These are phyloP conservation scores for Starmerella asiatica DNA, from an alignment of 805 yeast species.

Conservation along the genomic window DNA sequence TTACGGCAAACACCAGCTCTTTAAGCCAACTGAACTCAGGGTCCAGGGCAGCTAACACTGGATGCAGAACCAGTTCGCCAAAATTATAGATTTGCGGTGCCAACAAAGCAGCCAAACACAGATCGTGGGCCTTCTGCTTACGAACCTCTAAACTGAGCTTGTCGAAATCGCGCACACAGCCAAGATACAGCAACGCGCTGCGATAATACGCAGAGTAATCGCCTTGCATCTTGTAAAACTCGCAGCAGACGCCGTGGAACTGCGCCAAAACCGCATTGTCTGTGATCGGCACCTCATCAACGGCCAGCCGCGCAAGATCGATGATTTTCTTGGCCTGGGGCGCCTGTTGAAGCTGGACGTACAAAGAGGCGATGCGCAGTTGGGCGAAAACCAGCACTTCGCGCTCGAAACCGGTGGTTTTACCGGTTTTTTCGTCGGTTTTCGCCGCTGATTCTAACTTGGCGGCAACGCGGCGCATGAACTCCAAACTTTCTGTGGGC, in stretches of 20 bases:
- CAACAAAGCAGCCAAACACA: slow-evolving; percentile 71
- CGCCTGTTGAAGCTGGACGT: slow-evolving; percentile 42
- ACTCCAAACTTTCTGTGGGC: slow-evolving; percentile 38
- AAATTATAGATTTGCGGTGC: slow-evolving; percentile 91
- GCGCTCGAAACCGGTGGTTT: slow-evolving; percentile 18
- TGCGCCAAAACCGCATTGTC: slow-evolving; percentile 66
- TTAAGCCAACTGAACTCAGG: slow-evolving; percentile 55
- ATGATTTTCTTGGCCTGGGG: slow-evolving; percentile 54
- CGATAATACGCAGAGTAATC: slow-evolving; percentile 75
- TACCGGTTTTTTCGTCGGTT: slow-evolving; percentile 20
- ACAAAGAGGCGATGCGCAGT: slow-evolving; percentile 62
- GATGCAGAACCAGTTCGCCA: slow-evolving; percentile 88
- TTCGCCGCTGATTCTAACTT: slow-evolving; percentile 32
- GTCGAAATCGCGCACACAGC: slow-evolving; percentile 43
- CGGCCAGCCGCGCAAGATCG: slow-evolving; percentile 43
- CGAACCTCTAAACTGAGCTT: slow-evolving; percentile 31
- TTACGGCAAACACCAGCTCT: slow-evolving; percentile 53
- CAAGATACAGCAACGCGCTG: slow-evolving; percentile 67
- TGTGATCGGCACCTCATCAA: slow-evolving; percentile 41
- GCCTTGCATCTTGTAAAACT: slow-evolving; percentile 54
- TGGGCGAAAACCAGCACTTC: slow-evolving; percentile 39
- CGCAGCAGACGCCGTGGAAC: slow-evolving; percentile 66
- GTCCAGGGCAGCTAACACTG: slow-evolving; percentile 46
- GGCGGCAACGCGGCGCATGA: slow-evolving; percentile 34
- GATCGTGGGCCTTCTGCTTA: slow-evolving; percentile 52